Base-by-base conservation (phyloP, 306 rosid genomes). In the Casuarina cunninghamiana region DNA sequence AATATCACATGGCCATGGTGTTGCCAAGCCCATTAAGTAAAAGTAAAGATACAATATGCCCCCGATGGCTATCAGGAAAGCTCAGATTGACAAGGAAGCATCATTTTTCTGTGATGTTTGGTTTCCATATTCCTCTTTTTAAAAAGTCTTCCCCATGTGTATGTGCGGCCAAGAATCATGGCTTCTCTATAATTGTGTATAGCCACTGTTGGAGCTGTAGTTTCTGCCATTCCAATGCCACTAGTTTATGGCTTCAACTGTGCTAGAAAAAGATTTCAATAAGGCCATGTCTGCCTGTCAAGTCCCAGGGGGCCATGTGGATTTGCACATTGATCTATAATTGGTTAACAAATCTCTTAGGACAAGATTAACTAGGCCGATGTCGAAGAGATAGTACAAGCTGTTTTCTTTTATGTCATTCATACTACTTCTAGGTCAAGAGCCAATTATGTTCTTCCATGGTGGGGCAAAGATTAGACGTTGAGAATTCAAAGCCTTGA, bases 101-200 rank as follows among this genome's bases (percentile, higher is more conserved):
- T 77, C 82, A 72, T 81, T 76, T 83, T 77, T 79, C 72, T 78
- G 48, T 51, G 74, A 75, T 72, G 75, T 81, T 69, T 74, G 84
- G 75, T 70, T 60, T 70, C 62, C 46, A 79, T 67, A 79, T 79
- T 77, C 76, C 70, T 65, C 75, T 69, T 53, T 71, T 72, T 83
- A 70, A 78, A 78, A 79, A 72, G 77, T 70, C 57, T 70, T 70
- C 53, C 75, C 38, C 83, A 85, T 80, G 90, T 88, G 86, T 81
- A 81, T 77, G 89, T 81, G 83, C 75, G 81, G 79, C 84, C 89
- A 88, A 85, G 80, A 82, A 85, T 83, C 81, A 83, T 86, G 89
- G 82, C 78, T 82, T 71, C 86, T 84, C 72, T 76, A 80, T 84
- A 55, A 81, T 81, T 86, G 84, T 72, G 82, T 69, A 49, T 32